Percentiles rank a stretch among this genome's conserved stretches.
Evolutionary conservation across 805 yeast genomes (phyloP).

Genomic region (Metschnikowia continentalis): DNA sequence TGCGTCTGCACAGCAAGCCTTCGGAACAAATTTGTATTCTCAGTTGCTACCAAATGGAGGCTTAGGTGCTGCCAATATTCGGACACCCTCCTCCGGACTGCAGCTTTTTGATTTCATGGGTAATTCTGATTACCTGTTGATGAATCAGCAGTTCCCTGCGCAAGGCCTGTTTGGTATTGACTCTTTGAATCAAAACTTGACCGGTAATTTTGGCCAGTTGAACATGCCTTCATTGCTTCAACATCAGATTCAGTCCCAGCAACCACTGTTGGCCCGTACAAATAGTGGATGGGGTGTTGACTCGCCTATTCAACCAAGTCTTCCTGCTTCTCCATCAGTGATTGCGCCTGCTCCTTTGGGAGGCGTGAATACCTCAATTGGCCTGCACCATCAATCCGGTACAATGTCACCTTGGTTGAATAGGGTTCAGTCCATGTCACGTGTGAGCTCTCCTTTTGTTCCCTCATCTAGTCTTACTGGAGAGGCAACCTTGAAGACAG

Average conservation of each 20-base stretch:
- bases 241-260: conserved; percentile 26
- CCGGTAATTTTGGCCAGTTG: conserved; percentile 13
- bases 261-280: conserved; percentile 29
- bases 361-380: conserved; percentile 11
- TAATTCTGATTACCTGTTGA: conserved; percentile 13
- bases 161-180: conserved; percentile 28
- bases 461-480: conserved; percentile 16
- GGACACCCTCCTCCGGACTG: conserved; percentile 16
- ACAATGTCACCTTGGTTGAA: conserved; percentile 42
- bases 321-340: conserved; percentile 28
- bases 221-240: conserved; percentile 36
- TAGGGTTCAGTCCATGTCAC: conserved; percentile 29
- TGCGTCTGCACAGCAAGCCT: conserved; percentile 11
- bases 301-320: conserved; percentile 18
- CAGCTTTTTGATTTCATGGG: conserved; percentile 18
- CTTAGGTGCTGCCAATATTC: conserved; percentile 27
- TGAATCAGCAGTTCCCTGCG: conserved; percentile 21
- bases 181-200: conserved; percentile 12
- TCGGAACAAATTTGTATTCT: conserved; percentile 22
- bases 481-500: conserved; percentile 9
- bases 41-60: conserved; percentile 27
- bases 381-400: conserved; percentile 25
- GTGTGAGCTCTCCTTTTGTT: conserved; percentile 40
- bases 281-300: conserved; percentile 42
- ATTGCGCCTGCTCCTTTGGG: conserved; percentile 20